Percentiles rank a stretch among this genome's conserved stretches.
These are phyloP conservation scores for Boeremia lycopersici DNA, from an alignment of 2,329 filamentous ascomycete species.

Conservation along the genomic window DNA sequence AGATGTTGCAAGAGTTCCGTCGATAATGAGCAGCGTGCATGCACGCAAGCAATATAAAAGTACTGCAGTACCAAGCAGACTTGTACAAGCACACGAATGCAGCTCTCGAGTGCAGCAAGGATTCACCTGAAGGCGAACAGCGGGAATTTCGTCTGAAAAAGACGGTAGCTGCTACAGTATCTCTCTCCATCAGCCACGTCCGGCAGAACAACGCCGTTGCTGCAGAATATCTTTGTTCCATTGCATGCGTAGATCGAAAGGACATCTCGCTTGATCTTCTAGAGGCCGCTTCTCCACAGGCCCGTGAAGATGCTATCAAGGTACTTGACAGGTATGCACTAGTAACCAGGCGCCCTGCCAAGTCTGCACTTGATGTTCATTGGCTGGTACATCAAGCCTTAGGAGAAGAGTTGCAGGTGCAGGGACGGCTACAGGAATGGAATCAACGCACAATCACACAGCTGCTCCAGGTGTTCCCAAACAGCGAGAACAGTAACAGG, in stretches of 20 bases:
- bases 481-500: slow-evolving; percentile 20
- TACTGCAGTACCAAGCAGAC: slow-evolving; percentile 21
- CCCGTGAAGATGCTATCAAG: slow-evolving; percentile 21
- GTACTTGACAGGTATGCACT: slow-evolving; percentile 21
- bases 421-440: slow-evolving; percentile 11
- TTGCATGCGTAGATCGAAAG: slow-evolving; percentile 45
- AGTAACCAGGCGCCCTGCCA: slow-evolving; percentile 15
- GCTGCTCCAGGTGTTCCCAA: slow-evolving; percentile 19
- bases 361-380: slow-evolving; percentile 23
- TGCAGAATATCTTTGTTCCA: slow-evolving; percentile 47
- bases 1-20: no score
- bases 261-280: slow-evolving; percentile 27
- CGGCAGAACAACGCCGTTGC: slow-evolving; percentile 34
- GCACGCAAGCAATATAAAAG: slow-evolving; percentile 11
- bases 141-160: slow-evolving; percentile 38
- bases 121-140: slow-evolving; percentile 36
- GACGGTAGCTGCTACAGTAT: slow-evolving; percentile 48
- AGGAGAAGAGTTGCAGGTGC: slow-evolving; percentile 7
- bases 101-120: slow-evolving; percentile 39
- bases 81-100: slow-evolving; percentile 34
- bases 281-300: slow-evolving; percentile 13
- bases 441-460: slow-evolving; percentile 14
- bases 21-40: slow-evolving; percentile 27
- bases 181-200: slow-evolving; percentile 49
- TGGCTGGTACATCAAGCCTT: slow-evolving; percentile 21